Evolutionary conservation across 208 protist species (phyloP), one percentile per base, ranked within the genome.

Genomic region (Porcisia hertigi): DNA sequence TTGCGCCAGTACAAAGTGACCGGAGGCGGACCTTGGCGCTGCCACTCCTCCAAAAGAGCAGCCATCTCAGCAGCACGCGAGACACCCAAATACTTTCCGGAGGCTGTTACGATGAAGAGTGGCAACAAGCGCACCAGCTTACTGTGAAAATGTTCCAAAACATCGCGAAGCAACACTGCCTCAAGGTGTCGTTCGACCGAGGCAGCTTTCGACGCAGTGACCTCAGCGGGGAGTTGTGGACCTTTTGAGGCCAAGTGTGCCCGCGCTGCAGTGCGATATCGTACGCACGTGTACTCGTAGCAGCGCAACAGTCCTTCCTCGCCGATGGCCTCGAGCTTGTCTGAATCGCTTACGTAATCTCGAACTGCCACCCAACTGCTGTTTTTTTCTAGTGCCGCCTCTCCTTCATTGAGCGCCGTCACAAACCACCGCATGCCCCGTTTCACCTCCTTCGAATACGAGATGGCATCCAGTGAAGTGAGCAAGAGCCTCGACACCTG

Each of bases 241-340:
- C 6, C 8, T 30, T 71, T 71, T 1, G 30, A 23, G 43, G 34
- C 47, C 18, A 11, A 11, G 47, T 20, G 39, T 52, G 49, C 12
- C 60, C 43, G 47, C 5, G 70, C 57, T 23, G 55, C 63, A n/a
- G 59, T 66, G 25, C 71, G 67, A 55, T 62, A 60, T 1, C 69
- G 75, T 23, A 53, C 76, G 57, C 81, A 86, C 41, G 85, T 87
- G 83, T 88, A 94, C 77, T 88, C 75, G 65, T 94, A 91, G 82
- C 93, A 97, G 9, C 93, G 89, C 47, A 81, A 69, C 43, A 97
- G 83, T 23, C 93, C 93, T 9, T 83, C 81, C 7, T 74, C 71
- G 36, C 93, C 93, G 63, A 97, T 93, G 12, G 93, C 89, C 76
- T 95, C 89, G 18, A 97, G 79, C 67, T 97, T 97, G 82, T 97